Base-by-base conservation (phyloP, 1,284 basidiomycete genomes). In the Microbotryomycetes sp. region DNA sequence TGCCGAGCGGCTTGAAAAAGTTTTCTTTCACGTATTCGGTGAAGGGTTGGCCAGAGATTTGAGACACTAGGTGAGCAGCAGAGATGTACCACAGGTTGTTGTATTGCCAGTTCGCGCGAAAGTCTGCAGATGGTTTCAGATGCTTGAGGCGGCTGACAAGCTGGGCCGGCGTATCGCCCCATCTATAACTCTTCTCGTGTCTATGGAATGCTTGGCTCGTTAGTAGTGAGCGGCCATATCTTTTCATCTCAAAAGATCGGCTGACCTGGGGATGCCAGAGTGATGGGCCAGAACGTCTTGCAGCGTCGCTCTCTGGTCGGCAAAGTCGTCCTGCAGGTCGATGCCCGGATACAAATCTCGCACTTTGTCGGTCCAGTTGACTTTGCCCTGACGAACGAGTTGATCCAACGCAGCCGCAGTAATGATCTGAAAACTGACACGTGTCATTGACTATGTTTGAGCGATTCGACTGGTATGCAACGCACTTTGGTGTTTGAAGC, bases 1-100 rank as follows among this genome's bases (percentile, higher is more conserved):
- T 80, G 41, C 76, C 75, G 7, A 80, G 73, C 0, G 79, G 79
- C 5, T 67, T 57, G 62, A 80, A 79, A 2, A 82, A 73, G 46
- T 79, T 74, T 41, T 77, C 62, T 13, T 70, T 51, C 57, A 81
- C 74, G 61, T 79, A 81, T 0, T 75, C 72, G 45, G 76, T 75
- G 55, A 76, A 79, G 3, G 74, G 45, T 45, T 61, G 68, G 29
- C 73, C 73, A 0, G 78, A 59, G 53, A 77, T 77, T 30, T 61
- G 75, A 1, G 72, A 61, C 27, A 80, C 57, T 2, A 81, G 61
- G 51, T 78, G 72, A 0, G 74, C 54, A 1, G 61, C 72, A 2
- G 73, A 68, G 50, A 73, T 70, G 60, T 73, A 79, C 76, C 78
- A 78, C 76, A 78, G 64, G 26, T 60, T 63, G 62, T 61, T 62